Base-by-base conservation (phyloP, 345 rosid genomes). In the Citrus inodora region DNA sequence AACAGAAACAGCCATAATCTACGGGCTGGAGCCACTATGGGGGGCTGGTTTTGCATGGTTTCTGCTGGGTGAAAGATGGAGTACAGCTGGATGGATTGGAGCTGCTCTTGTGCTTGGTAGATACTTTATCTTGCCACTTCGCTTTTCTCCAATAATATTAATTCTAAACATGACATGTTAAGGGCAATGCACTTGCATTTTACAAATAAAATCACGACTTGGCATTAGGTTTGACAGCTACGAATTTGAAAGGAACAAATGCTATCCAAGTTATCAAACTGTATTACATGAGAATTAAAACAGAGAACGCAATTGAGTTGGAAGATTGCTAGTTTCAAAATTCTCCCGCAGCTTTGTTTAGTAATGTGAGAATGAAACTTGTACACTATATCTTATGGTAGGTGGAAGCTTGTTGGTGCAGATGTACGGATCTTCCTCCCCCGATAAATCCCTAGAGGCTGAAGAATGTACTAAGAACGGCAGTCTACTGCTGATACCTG, bases 41-140 rank as follows among this genome's bases (percentile, higher is more conserved):
- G 85, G 82, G 48, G 80, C 85, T 72, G 82, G 80, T 58, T 79
- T 83, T 71, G 82, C 85, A n/a, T 83, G 85, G 82, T 83, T 83
- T 64, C 71, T 79, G 37, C 80, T 83, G 0, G 85, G 85, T 48
- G 85, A 79, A 35, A 79, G 85, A 21, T 82, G 85, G 82, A 82
- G 82, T 27, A 72, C 71, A 1, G 67, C 71, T 6, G 80, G 85
- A 67, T 83, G 85, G 85, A 51, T 83, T 55, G 85, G 85, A 2
- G 80, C 82, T 71, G 78, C 80, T 38, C 78, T 79, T 14, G 78
- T 82, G 56, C 82, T 82, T 5, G 73, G 82, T 82, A 82, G 79
- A 75, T 73, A 74, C 61, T 22, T 74, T 19, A 25, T 38, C 77
- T 61, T 60, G 38, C 51, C 17, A 8, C 25, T 60, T 37, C 0